Evolutionary conservation across 75 land plant species (phyloP), one percentile per base, ranked within the genome.

Genomic region (Selaginella moellendorffii): DNA sequence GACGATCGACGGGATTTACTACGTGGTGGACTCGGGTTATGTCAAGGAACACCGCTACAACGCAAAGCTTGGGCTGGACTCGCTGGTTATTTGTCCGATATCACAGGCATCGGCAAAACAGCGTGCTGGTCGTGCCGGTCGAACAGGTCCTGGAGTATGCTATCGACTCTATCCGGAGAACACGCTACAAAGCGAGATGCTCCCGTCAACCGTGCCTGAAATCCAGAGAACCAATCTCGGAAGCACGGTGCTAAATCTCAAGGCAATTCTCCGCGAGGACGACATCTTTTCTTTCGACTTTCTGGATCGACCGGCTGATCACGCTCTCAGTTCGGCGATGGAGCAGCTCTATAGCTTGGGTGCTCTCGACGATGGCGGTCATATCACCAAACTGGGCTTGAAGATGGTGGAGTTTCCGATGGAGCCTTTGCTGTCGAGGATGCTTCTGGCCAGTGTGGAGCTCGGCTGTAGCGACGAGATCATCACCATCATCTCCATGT

Each of bases 381-480:
- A 10, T 10, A 14, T 66, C 1, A 54, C 63, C 5, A 27, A 26
- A 18, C n/a, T 52, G 2, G 63, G 63, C 2, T 1, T 20, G 61
- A 52, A 54, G 62, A 54, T 54, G 62, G 63, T 21, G 12, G 62
- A 53, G 62, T 66, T 53, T 20, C 68, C 63, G 0, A 1, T 54
- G 27, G 62, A 54, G 12, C 68, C 63, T 2, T n/a, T 0, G 18
- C 26, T 52, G 26, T 66, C 62, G 28, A 66, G 53, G 17, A 66
- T 54, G 67, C 68, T 69, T n/a, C 69, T 69, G 20, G 28, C 71
- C n/a, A 64, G 71, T 63, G 71, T 69, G 27, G 68, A 69, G 22
- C 68, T 69, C 24, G 67, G 71, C 22, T 69, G 52, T 26, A 63
- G 68, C 29, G 53, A 68, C 2, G 69, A 68, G 67, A 68, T 61